Conservation (phyloP, 345 rosid species). For the Ceriops zippeliana region DNA sequence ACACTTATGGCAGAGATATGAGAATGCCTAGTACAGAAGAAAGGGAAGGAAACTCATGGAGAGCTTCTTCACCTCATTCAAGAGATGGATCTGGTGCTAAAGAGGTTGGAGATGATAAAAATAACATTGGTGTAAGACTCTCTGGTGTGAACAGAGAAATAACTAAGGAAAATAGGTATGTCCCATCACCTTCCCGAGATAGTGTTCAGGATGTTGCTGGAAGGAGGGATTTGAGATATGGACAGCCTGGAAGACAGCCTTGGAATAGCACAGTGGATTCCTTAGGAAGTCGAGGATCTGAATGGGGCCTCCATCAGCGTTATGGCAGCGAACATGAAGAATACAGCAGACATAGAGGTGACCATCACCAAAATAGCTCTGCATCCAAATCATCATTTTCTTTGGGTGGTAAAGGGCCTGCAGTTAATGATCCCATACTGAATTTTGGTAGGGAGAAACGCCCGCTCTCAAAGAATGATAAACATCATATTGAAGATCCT, state of each 20-base stretch:
- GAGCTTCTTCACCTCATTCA: slow-evolving; percentile 51
- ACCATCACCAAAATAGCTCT: slow-evolving; percentile 36
- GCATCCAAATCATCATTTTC: slow-evolving; percentile 43
- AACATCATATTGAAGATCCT: slow-evolving; percentile 64
- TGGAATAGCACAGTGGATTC: slow-evolving; percentile 51
- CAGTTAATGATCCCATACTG: slow-evolving; percentile 45
- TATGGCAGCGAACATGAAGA: slow-evolving; percentile 58
- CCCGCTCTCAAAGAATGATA: slow-evolving; percentile 54
- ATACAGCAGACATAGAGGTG: slow-evolving; percentile 43
- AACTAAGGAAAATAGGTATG: slow-evolving; percentile 48
- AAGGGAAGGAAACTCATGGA: slow-evolving; percentile 67
- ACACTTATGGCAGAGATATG: slow-evolving; percentile 39
- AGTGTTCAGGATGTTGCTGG: slow-evolving; percentile 44
- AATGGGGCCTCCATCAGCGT: slow-evolving; percentile 38
- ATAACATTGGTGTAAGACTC: slow-evolving; percentile 38
- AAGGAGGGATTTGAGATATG: slow-evolving; percentile 55
- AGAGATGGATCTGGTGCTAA: slow-evolving; percentile 36
- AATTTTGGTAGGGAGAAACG: slow-evolving; percentile 64
- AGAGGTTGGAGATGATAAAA: slow-evolving; percentile 51
- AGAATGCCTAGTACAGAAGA: slow-evolving; percentile 55
- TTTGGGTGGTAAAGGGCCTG: slow-evolving; percentile 40
- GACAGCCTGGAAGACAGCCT: slow-evolving; percentile 57
- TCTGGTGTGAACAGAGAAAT: slow-evolving; percentile 48
- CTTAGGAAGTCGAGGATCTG: slow-evolving; percentile 44
- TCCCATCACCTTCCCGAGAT: slow-evolving; percentile 43